A percentile compares a stretch with the other conserved stretches of the same genome.
These are phyloP conservation scores for Eudorina sp. DNA, from an alignment of 139 green algal species.

Conservation along the genomic window DNA sequence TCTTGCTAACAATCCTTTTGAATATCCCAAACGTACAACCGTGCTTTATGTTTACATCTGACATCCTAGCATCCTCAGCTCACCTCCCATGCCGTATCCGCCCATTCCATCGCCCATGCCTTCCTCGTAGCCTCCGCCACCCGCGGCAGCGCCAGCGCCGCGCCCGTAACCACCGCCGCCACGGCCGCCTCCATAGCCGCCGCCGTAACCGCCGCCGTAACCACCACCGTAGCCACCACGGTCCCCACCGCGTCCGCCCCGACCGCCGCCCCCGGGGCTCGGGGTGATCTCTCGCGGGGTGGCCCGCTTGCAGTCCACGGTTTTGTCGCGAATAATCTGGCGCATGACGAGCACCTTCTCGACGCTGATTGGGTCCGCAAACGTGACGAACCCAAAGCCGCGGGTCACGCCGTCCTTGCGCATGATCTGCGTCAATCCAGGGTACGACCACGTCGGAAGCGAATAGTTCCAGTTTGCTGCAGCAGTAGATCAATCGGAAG, in stretches of 20 bases:
- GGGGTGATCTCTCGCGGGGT: constrained; percentile 74
- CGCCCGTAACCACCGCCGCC: not conserved
- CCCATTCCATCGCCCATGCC: constrained; percentile 4
- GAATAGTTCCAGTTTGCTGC: no score
- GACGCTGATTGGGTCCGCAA: constrained; percentile 78
- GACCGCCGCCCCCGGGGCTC: not conserved
- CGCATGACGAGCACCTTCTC: constrained; percentile 81
- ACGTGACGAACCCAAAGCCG: constrained; percentile 93
- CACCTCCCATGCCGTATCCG: constrained; percentile 9
- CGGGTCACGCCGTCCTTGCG: constrained; percentile 79
- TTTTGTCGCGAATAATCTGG: constrained; percentile 66
- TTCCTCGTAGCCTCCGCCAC: not conserved
- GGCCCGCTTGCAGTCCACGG: constrained; percentile 84
- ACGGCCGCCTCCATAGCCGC: constrained; percentile 23
- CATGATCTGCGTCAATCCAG: constrained; percentile 74
- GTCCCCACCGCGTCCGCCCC: not conserved
- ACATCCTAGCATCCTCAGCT: no score
- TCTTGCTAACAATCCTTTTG: no score
- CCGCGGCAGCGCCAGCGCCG: not conserved
- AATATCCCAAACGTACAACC: no score
- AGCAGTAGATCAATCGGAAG: no score
- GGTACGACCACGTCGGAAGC: no score
- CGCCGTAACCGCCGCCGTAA: not conserved
- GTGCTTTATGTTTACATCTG: no score
- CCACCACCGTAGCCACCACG: constrained; percentile 24